Evolutionary conservation across 768 basidiomycete species (phyloP), one percentile per base, ranked within the genome.

Genomic region (Leccinum pellstonianum): DNA sequence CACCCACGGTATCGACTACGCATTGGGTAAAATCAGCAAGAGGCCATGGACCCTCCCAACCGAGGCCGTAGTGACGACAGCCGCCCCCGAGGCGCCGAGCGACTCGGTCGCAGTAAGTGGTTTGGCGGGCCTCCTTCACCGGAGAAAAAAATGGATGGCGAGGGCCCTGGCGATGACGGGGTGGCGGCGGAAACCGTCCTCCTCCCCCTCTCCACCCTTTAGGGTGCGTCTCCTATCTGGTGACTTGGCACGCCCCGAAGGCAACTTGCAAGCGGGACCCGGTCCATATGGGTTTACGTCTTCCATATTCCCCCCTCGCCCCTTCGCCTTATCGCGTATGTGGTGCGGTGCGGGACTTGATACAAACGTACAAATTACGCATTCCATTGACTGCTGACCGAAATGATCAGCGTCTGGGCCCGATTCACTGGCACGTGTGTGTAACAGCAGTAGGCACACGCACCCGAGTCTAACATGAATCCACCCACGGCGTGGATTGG

Each of bases 271-370:
- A 46, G 19, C 43, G 43, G 43, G 43, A 46, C 19, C 43, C 43
- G 19, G 43, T 46, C 8, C 41, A 52, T 62, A 27, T 62, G 61
- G 50, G 27, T 54, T 56, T 56, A 56, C 56, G 35, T 14, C 57
- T n/a, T 17, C 46, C 4, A 19, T 6, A 25, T 31, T 48, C 33
- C 25, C 17, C 9, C 29, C 21, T 23, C 9, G 25, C 33, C 48
- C 14, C 41, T 17, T 58, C n/a, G 55, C 11, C 57, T 55, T 61
- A 56, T 60, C 56, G 31, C 9, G 21, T 29, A 1, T 10, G 43
- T 2, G n/a, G 38, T 25, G 19, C 51, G 25, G 35, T 31, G 35
- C 29, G 25, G 38, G n/a, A n/a, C 9, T 51, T 21, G 37, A 23
- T 38, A 25, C 35, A 27, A 46, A 23, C 41, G 21, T 54, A 10